Conservation (phyloP, 2,329 filamentous ascomycete genomes). For the Cladophialophora yegresii region DNA sequence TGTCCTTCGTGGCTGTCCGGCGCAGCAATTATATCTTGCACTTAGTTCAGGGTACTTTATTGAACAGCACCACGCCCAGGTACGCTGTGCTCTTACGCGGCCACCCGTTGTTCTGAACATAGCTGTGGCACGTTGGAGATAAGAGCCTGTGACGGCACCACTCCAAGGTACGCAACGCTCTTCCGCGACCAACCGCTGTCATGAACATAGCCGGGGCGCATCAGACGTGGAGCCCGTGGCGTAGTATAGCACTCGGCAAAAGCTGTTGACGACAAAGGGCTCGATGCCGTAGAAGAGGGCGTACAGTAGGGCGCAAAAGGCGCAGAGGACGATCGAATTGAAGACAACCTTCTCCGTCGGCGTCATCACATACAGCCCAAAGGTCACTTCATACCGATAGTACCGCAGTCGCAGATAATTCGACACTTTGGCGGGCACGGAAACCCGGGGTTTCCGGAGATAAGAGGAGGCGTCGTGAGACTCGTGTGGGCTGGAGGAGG, state of each 20-base stretch:
- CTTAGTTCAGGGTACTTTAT: neutral
- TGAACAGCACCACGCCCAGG: neutral
- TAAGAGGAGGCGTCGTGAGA: conserved; percentile 2
- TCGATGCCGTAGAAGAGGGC: conserved; percentile 31
- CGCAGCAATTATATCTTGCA: neutral
- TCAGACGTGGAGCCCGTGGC: conserved; percentile 27
- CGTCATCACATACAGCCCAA: conserved; percentile 95
- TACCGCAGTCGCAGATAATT: conserved; percentile 75
- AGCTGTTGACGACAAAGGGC: conserved; percentile 29
- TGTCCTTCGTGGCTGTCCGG: neutral
- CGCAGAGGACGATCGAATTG: conserved; percentile 63
- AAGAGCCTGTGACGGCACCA: conserved; percentile 29
- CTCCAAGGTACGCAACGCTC: neutral
- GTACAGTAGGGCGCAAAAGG: conserved; percentile 24
- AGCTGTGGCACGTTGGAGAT: conserved; percentile 23
- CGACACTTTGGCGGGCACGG: conserved; percentile 29
- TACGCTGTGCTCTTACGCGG: neutral
- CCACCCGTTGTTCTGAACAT: conserved; percentile 14
- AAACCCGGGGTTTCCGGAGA: conserved; percentile 23
- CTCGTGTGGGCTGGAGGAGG: conserved; percentile 21
- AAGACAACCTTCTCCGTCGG: conserved; percentile 94
- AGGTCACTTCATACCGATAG: conserved; percentile 99
- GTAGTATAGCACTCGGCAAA: conserved; percentile 35
- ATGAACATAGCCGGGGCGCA: conserved; percentile 25
- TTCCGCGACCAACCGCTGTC: neutral